Evolutionary conservation across 2,329 filamentous ascomycete genomes (phyloP).

Genomic region (Rugonectria rugulosa): DNA sequence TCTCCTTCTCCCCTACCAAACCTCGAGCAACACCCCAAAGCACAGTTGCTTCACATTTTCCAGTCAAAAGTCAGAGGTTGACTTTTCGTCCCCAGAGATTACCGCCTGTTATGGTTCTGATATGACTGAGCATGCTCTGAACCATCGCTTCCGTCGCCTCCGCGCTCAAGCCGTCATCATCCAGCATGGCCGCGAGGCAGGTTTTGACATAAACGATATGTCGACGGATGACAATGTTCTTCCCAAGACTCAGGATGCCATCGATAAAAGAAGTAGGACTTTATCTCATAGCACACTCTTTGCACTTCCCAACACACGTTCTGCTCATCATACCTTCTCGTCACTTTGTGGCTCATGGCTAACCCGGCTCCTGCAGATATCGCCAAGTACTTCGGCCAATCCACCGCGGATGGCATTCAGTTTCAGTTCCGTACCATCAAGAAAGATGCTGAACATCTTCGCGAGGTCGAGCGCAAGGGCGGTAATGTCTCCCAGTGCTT

Average conservation of each 20-base stretch:
- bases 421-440: constrained; percentile 68
- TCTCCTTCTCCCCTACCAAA: background rate
- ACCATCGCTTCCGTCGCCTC: constrained; percentile 61
- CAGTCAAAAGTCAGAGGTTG: constrained; percentile 40
- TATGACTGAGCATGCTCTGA: constrained; percentile 54
- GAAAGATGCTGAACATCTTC: constrained; percentile 58
- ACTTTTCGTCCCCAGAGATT: constrained; percentile 53
- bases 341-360: background rate
- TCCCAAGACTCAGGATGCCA: constrained; percentile 47
- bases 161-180: constrained; percentile 52
- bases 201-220: constrained; percentile 54
- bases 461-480: constrained; percentile 52
- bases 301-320: background rate
- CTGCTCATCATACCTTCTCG: no score
- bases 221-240: constrained; percentile 43
- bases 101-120: constrained; percentile 57
- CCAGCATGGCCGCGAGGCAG: constrained; percentile 43
- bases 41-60: constrained; percentile 5
- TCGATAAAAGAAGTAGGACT: constrained; percentile 52
- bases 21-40: background rate
- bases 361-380: constrained; percentile 55
- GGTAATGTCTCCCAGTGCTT: constrained; percentile 55
- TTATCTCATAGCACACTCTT: constrained; percentile 1
- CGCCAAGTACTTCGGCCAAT: constrained; percentile 66
- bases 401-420: constrained; percentile 63